phyloP scores from a whole-genome alignment of 768 basidiomycete genomes.

The Boletus insuetus region DNA sequence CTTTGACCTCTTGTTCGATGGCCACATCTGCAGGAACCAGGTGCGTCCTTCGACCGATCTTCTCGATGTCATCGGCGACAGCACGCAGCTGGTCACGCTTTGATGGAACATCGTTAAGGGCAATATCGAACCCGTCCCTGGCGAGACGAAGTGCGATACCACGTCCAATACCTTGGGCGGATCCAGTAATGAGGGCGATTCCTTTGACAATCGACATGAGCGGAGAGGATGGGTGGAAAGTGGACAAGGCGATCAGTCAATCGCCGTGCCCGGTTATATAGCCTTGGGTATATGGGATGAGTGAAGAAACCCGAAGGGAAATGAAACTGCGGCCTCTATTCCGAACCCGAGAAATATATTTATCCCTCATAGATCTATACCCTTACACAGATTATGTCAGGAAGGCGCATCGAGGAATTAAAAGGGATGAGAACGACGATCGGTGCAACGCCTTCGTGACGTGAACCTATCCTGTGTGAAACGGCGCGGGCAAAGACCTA shows the following conservation, averaged over 20 bases:
- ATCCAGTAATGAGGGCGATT: conserved; percentile 37
- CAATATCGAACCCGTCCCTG: conserved; percentile 31
- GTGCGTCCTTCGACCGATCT: conserved; percentile 26
- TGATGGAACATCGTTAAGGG: conserved; percentile 30
- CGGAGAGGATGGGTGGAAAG: neutral
- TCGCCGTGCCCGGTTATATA: neutral
- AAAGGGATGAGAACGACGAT: too few relatives aligned
- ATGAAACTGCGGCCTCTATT: neutral
- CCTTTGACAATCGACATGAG: conserved; percentile 26
- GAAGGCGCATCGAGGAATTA: neutral
- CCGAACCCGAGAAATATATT: too few relatives aligned
- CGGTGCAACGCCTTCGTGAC: too few relatives aligned
- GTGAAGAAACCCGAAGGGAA: neutral
- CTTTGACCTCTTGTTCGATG: conserved; percentile 40
- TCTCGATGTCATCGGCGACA: conserved; percentile 29
- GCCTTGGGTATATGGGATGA: neutral
- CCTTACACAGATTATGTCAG: neutral
- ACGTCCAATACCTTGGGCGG: conserved; percentile 30
- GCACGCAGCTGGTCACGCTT: conserved; percentile 28
- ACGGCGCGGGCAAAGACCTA: too few relatives aligned
- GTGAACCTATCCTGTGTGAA: too few relatives aligned
- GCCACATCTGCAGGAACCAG: conserved; percentile 39
- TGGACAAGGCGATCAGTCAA: too few relatives aligned
- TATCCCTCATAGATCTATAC: neutral
- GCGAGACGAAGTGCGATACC: conserved; percentile 35